phyloP scores from a whole-genome alignment of 805 yeast genomes.

The Pichia exigua region DNA sequence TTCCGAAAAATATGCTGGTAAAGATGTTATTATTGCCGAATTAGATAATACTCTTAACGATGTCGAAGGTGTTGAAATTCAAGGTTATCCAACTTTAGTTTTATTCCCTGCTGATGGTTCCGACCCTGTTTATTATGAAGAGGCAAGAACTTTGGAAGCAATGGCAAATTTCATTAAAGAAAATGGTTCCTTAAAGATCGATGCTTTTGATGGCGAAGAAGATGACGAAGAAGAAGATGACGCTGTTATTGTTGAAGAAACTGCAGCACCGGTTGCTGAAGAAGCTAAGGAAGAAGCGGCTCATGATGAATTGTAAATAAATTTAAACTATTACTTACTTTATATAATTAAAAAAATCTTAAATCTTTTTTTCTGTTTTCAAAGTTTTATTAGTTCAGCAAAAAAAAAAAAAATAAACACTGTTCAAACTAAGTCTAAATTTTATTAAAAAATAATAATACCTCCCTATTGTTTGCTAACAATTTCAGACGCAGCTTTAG shows the following conservation, averaged over 20 bases:
- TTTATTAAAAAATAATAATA: no score
- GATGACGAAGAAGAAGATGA: slow-evolving; percentile 12
- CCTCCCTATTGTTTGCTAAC: slow-evolving; percentile 5
- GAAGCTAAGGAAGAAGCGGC: slow-evolving; percentile 3
- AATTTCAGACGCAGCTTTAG: slow-evolving; percentile 66
- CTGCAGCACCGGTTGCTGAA: neutral
- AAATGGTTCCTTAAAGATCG: slow-evolving; percentile 56
- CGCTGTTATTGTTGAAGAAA: slow-evolving; percentile 19
- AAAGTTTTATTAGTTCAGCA: neutral
- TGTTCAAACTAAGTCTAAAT: no score
- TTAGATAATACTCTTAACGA: slow-evolving; percentile 89
- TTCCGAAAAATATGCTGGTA: slow-evolving; percentile 57
- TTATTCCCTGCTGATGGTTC: slow-evolving; percentile 80
- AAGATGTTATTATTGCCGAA: slow-evolving; percentile 65
- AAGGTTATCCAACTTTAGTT: slow-evolving; percentile 89
- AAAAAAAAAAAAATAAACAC: no score
- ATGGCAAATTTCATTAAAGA: slow-evolving; percentile 65
- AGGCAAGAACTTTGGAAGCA: slow-evolving; percentile 66
- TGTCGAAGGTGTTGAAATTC: slow-evolving; percentile 61
- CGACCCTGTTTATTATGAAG: slow-evolving; percentile 57
- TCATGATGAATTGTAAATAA: slow-evolving; percentile 16
- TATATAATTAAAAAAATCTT: neutral
- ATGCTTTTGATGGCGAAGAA: slow-evolving; percentile 32
- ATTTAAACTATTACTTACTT: neutral
- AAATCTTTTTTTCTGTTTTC: neutral